Percentiles rank a stretch among this genome's conserved stretches.
phyloP scores from a whole-genome alignment of 257 asterid genomes.

The Solanum chmielewskii region DNA sequence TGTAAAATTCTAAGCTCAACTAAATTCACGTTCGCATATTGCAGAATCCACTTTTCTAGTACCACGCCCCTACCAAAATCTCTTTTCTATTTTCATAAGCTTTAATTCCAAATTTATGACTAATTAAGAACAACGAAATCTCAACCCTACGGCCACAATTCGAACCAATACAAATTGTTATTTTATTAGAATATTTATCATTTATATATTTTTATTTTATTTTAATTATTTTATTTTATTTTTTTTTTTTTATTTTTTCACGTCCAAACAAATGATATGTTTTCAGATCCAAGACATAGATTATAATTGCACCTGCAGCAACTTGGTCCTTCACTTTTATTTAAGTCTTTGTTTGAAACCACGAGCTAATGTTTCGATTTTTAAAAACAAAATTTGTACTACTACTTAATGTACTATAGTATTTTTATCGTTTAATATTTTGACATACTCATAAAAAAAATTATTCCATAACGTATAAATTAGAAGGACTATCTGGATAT shows the following conservation, averaged over 20 bases:
- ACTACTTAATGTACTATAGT: background rate
- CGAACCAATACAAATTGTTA: too few species aligned
- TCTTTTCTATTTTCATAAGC: too few species aligned
- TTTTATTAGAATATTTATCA: too few species aligned
- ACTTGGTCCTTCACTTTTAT: background rate
- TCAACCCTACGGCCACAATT: too few species aligned
- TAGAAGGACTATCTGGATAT: background rate
- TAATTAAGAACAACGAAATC: too few species aligned
- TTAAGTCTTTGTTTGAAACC: background rate
- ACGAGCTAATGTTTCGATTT: background rate
- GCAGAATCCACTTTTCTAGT: too few species aligned
- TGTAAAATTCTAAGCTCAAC: background rate
- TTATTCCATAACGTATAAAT: background rate
- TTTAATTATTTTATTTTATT: too few species aligned
- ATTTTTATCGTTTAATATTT: background rate
- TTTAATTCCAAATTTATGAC: too few species aligned
- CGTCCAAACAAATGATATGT: conserved; percentile 15
- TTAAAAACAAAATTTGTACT: background rate
- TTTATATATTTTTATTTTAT: background rate
- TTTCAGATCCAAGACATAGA: conserved; percentile 24
- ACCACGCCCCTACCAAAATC: too few species aligned
- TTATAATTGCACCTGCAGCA: conserved; percentile 8
- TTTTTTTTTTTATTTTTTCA: background rate
- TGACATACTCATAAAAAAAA: background rate
- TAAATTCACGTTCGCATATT: too few species aligned